Conservation (phyloP, 2,329 filamentous ascomycete genomes). For the Penicillium concentricum region DNA sequence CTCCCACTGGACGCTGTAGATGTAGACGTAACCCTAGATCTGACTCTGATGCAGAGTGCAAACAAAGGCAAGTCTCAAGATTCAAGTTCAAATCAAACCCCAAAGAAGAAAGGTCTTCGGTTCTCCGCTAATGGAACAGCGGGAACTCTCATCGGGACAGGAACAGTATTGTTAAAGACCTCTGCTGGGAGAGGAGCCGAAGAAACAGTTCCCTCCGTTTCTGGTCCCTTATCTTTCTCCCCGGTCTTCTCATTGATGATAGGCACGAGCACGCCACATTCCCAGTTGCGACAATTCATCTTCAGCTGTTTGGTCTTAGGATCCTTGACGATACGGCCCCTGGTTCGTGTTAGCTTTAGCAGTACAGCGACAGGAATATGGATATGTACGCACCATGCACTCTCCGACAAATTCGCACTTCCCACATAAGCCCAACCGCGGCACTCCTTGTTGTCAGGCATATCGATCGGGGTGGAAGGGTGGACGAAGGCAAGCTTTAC, state of each 20-base stretch:
- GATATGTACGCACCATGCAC: conserved; percentile 70
- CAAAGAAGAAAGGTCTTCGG: conserved; percentile 11
- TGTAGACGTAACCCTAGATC: background rate
- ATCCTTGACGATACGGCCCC: conserved; percentile 76
- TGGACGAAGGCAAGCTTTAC: conserved; percentile 24
- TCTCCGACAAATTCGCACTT: conserved; percentile 88
- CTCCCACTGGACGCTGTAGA: background rate
- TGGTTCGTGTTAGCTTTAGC: conserved; percentile 32
- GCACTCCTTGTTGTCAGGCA: conserved; percentile 25
- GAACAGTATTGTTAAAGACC: conserved; percentile 40
- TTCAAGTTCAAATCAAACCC: background rate
- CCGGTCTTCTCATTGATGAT: conserved; percentile 39
- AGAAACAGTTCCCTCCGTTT: too few species aligned
- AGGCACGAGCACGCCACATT: conserved; percentile 82
- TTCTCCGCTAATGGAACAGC: conserved; percentile 10
- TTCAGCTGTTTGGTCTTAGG: conserved; percentile 66
- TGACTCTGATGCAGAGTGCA: background rate
- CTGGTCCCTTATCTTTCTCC: conserved; percentile 22
- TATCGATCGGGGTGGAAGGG: conserved; percentile 20
- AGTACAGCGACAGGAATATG: background rate
- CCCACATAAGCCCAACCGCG: conserved; percentile 80
- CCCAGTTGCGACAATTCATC: conserved; percentile 88
- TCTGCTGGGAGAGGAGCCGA: conserved; percentile 16
- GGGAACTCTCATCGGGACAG: conserved; percentile 47
- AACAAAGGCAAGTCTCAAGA: background rate